Evolutionary conservation across 768 basidiomycete species (phyloP).

Genomic region (Auricularia auricula-judae): DNA sequence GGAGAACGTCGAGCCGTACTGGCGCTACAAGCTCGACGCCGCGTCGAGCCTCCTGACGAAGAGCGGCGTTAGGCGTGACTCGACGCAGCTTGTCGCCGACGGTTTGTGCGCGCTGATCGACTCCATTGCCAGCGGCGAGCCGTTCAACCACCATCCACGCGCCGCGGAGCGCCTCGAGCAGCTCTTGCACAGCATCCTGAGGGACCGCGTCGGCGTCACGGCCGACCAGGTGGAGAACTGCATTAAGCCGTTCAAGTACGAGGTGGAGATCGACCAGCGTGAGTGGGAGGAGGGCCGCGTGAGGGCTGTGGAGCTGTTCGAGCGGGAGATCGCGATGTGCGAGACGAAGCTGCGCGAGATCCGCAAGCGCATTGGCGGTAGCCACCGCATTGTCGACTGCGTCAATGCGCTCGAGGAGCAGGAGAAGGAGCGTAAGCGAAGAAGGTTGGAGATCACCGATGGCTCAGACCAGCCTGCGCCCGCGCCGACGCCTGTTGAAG

Average conservation of each 20-base stretch:
- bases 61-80: slow-evolving; percentile 88
- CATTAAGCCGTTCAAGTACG: slow-evolving; percentile 99
- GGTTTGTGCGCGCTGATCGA: slow-evolving; percentile 85
- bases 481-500: slow-evolving; percentile 38
- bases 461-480: slow-evolving; percentile 21
- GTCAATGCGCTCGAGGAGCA: slow-evolving; percentile 74
- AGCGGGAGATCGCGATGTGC: slow-evolving; percentile 75
- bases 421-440: slow-evolving; percentile 53
- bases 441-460: slow-evolving; percentile 28
- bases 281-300: slow-evolving; percentile 87
- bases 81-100: slow-evolving; percentile 89
- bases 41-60: slow-evolving; percentile 90
- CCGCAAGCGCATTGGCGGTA: slow-evolving; percentile 77
- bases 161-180: slow-evolving; percentile 84
- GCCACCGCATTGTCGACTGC: slow-evolving; percentile 61
- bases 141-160: slow-evolving; percentile 82
- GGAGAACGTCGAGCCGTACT: slow-evolving; percentile 78
- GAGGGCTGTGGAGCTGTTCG: slow-evolving; percentile 66
- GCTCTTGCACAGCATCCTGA: slow-evolving; percentile 85
- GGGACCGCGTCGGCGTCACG: slow-evolving; percentile 89
- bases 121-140: slow-evolving; percentile 78
- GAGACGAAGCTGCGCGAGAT: slow-evolving; percentile 83
- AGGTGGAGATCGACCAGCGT: slow-evolving; percentile 83
- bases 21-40: slow-evolving; percentile 94
- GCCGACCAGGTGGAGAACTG: slow-evolving; percentile 99